A percentile compares a stretch with the other conserved stretches of the same genome.
Conservation (phyloP, 352 stramenopile genomes). For the Globisporangium viniferum region DNA sequence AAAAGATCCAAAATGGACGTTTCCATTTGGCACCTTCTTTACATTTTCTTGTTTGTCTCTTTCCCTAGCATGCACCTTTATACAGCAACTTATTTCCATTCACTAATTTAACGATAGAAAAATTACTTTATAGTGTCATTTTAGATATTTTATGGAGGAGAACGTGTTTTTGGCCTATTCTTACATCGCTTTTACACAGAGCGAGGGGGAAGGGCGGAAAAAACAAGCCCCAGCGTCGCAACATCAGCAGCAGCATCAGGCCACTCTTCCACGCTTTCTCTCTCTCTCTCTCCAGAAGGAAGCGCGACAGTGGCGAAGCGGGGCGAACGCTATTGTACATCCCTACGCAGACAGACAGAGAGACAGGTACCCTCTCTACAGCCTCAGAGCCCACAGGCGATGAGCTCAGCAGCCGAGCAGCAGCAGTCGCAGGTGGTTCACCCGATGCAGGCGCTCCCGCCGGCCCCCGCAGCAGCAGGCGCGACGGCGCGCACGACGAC, state of each 20-base stretch:
- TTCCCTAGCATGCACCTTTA: too few relatives aligned
- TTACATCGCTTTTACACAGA: neutral
- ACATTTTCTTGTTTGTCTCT: too few relatives aligned
- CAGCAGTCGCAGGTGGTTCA: conserved; percentile 14
- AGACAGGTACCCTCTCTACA: neutral
- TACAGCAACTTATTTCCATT: too few relatives aligned
- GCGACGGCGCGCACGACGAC: neutral
- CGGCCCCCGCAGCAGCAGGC: neutral
- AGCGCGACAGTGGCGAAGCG: neutral
- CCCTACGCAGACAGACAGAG: neutral
- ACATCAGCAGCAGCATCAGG: neutral
- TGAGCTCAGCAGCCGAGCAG: conserved; percentile 15
- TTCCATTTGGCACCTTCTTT: too few relatives aligned
- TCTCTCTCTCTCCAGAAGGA: neutral
- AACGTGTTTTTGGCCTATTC: neutral
- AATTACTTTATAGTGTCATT: too few relatives aligned
- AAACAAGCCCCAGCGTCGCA: neutral
- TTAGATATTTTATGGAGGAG: too few relatives aligned
- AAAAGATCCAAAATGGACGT: too few relatives aligned
- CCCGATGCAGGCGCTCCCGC: conserved; percentile 9
- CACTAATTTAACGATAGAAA: too few relatives aligned
- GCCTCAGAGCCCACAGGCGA: neutral
- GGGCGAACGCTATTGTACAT: neutral
- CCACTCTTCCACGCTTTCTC: neutral
- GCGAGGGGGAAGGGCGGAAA: neutral